Evolutionary conservation across 176 grass and related monocot genomes (phyloP).

Genomic region (Avena insularis): DNA sequence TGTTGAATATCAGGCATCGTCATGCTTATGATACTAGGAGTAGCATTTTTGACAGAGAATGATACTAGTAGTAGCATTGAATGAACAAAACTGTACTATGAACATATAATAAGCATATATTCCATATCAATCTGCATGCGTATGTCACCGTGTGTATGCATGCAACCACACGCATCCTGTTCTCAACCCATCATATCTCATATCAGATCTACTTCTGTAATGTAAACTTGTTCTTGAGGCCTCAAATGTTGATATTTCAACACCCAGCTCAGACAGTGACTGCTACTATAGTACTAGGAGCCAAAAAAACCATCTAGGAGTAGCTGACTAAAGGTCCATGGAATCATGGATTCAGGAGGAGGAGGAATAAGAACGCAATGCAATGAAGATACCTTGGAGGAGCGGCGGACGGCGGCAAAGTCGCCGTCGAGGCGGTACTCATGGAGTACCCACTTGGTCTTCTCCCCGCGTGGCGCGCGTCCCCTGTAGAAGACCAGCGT

Average conservation of each 20-base stretch:
- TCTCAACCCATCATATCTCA: neutral
- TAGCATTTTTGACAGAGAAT: neutral
- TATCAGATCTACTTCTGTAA: neutral
- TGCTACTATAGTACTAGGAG: neutral
- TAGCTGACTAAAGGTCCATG: neutral
- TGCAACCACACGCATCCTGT: slow-evolving; percentile 23
- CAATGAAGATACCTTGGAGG: slow-evolving; percentile 56
- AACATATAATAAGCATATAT: neutral
- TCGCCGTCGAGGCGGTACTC: slow-evolving; percentile 98
- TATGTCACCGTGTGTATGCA: slow-evolving; percentile 42
- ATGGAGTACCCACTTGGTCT: slow-evolving; percentile 98
- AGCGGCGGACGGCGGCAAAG: slow-evolving; percentile 62
- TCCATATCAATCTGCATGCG: slow-evolving; percentile 45
- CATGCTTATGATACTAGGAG: slow-evolving; percentile 40
- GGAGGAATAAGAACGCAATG: neutral
- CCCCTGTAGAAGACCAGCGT: slow-evolving; percentile 99
- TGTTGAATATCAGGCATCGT: neutral
- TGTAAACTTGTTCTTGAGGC: neutral
- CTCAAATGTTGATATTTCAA: slow-evolving; percentile 21
- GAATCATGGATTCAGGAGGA: neutral
- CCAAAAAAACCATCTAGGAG: neutral
- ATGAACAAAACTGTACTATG: slow-evolving; percentile 42
- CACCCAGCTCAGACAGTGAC: neutral
- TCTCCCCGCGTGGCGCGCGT: slow-evolving; percentile 85
- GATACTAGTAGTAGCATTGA: slow-evolving; percentile 30